Evolutionary conservation across 768 basidiomycete genomes (phyloP).

Genomic region (Scleroderma citrinum): DNA sequence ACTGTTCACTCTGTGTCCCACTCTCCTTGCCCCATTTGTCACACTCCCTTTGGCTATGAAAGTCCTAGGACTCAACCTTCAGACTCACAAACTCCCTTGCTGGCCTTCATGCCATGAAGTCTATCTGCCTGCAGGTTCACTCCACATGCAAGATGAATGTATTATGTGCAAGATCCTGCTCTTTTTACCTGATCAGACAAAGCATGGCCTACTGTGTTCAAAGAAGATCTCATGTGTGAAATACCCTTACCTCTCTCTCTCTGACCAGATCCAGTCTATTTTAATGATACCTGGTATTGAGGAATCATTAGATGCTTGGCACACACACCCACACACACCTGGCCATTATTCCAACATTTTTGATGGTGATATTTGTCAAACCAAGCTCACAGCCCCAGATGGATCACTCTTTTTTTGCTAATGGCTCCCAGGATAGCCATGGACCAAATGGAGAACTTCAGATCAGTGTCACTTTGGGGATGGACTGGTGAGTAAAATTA

Average conservation of each 20-base stretch:
- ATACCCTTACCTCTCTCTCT: conserved; percentile 4
- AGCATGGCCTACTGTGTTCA: neutral
- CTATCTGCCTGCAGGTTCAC: conserved; percentile 3
- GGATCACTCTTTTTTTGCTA: conserved; percentile 2
- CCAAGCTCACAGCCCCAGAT: conserved; percentile 17
- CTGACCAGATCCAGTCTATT: neutral
- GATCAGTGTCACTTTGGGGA: conserved; percentile 21
- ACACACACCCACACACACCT: neutral
- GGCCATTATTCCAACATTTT: conserved; percentile 21
- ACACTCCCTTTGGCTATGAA: conserved; percentile 16
- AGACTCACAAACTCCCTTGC: conserved; percentile 13
- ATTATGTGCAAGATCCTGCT: neutral
- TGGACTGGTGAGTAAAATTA: conserved; percentile 25
- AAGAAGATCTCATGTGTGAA: neutral
- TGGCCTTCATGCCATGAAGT: conserved; percentile 18
- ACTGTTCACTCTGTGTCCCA: conserved; percentile 1
- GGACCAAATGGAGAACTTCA: conserved; percentile 21
- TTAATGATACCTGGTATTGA: neutral
- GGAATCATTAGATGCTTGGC: conserved; percentile 15
- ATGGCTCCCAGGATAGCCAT: neutral
- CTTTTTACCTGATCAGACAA: neutral
- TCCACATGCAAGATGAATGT: neutral
- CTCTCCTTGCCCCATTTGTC: conserved; percentile 6
- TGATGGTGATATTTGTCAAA: conserved; percentile 22
- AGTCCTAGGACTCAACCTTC: conserved; percentile 1